These are phyloP conservation scores for Aspergillus tubingensis DNA, from an alignment of 2,329 filamentous ascomycete genomes.

Conservation along the genomic window DNA sequence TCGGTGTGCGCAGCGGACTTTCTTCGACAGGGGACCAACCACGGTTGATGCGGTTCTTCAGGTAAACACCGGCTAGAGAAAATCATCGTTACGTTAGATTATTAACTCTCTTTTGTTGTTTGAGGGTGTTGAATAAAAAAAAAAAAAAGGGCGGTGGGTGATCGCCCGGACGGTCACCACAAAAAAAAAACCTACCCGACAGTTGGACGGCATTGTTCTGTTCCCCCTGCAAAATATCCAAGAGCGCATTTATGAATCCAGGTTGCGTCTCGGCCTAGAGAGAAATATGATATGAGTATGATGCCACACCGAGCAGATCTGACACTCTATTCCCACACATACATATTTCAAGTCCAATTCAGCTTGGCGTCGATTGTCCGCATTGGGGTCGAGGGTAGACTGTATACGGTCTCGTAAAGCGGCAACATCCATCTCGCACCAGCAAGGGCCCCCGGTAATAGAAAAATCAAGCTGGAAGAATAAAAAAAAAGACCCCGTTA, in stretches of 20 bases:
- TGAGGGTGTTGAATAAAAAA: slow-evolving; percentile 17
- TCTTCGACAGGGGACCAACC: slow-evolving; percentile 83
- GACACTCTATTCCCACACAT: slow-evolving; percentile 32
- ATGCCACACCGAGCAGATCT: neutral
- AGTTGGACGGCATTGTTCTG: slow-evolving; percentile 81
- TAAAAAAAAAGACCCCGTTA: slow-evolving; percentile 28
- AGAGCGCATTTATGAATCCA: slow-evolving; percentile 85
- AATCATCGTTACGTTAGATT: slow-evolving; percentile 15
- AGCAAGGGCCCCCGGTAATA: slow-evolving; percentile 32
- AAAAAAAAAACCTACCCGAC: slow-evolving; percentile 67
- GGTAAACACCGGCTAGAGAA: slow-evolving; percentile 81
- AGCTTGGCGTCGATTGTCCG: slow-evolving; percentile 62
- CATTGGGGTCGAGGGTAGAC: slow-evolving; percentile 64
- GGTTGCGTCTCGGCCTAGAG: slow-evolving; percentile 81
- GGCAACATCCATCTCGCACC: slow-evolving; percentile 60
- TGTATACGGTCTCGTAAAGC: slow-evolving; percentile 64
- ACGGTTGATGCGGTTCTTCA: slow-evolving; percentile 95
- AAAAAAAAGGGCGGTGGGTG: neutral
- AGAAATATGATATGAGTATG: slow-evolving; percentile 10
- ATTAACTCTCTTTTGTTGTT: neutral
- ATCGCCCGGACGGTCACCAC: slow-evolving; percentile 4
- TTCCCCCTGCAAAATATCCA: slow-evolving; percentile 88
- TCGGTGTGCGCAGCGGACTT: slow-evolving; percentile 69
- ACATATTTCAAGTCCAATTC: slow-evolving; percentile 67
- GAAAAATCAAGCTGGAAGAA: slow-evolving; percentile 27